Evolutionary conservation across 2,329 filamentous ascomycete species (phyloP), one percentile per base, ranked within the genome.

Genomic region (Sodiomyces alkalinus): DNA sequence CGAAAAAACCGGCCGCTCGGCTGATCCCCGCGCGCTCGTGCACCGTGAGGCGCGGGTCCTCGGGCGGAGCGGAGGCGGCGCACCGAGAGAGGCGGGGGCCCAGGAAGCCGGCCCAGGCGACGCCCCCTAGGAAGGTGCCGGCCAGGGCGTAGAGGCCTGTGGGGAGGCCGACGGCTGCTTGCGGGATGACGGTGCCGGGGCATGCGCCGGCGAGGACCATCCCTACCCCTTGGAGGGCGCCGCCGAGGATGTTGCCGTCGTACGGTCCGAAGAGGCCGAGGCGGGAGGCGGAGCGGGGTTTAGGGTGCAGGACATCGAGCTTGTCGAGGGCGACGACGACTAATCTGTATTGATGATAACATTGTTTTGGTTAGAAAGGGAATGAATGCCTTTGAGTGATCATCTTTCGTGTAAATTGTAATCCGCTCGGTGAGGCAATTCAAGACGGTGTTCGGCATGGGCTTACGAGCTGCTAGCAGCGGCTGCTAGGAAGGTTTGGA

Each of bases 161-260:
- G 3, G 42, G 49, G 3, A 73, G 52, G 2, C 67, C 63, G 9
- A 61, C 52, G 2, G 62, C 71, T 8, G 70, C 41, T 47, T 80
- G 74, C 0, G 66, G 62, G 27, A 76, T 60, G 5, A 77, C 59
- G 1, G 72, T 76, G 1, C 75, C 75, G 0, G 75, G 72, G 33
- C 74, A 79, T 0, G 73, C 65, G 7, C 72, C 73, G 0, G 72
- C 65, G 11, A 78, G 50, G 5, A 68, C 61, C 73, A 80, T 77
- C 31, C 75, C 75, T n/a, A 62, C 46, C 19, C 75, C 74, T 16
- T 76, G 60, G 3, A 78, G 48, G 11, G 57, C 42, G 4, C 74
- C 75, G 31, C 75, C 75, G 37, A 77, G 39, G 26, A 78, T 48
- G 44, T 80, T 80, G 31, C 71, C 74, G 40, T 77, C 73, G 40